Percentiles rank a stretch among this genome's conserved stretches.
phyloP scores from a whole-genome alignment of 495 filamentous ascomycete species.

The Halenospora varia region DNA sequence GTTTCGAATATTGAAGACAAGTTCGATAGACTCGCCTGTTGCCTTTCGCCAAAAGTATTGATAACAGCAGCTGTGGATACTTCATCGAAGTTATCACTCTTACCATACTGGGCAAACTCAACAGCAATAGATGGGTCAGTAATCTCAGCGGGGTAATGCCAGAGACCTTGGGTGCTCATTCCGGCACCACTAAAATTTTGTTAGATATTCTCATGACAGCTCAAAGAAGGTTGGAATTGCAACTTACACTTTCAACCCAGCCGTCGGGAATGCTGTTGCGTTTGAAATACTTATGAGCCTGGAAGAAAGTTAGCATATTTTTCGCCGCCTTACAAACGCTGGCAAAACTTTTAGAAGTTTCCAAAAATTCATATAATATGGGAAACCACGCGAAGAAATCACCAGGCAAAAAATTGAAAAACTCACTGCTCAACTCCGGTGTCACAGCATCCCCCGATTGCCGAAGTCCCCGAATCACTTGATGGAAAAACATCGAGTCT shows the following conservation, averaged over 20 bases:
- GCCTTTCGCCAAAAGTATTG: conserved; percentile 51
- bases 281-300: conserved; percentile 43
- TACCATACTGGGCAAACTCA: conserved; percentile 48
- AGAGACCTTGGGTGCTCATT: conserved; percentile 50
- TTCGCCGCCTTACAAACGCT: no score
- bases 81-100: conserved; percentile 21
- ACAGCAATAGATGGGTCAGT: conserved; percentile 48
- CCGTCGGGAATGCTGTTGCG: conserved; percentile 42
- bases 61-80: conserved; percentile 47
- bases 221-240: background rate
- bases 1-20: background rate
- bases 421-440: conserved; percentile 43
- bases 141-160: conserved; percentile 55
- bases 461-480: conserved; percentile 41
- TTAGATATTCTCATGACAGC: background rate
- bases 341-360: no score
- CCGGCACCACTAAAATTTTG: conserved; percentile 25
- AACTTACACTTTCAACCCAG: conserved; percentile 40
- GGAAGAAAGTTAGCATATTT: background rate
- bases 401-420: background rate
- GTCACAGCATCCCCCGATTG: conserved; percentile 43
- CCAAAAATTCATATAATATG: no score
- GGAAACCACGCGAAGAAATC: no score
- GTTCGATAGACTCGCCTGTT: conserved; percentile 40
- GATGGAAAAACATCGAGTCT: conserved; percentile 55